A percentile compares a stretch with the other conserved stretches of the same genome.
Evolutionary conservation across 331 rosid species (phyloP).

Genomic region (Malus hybrid): DNA sequence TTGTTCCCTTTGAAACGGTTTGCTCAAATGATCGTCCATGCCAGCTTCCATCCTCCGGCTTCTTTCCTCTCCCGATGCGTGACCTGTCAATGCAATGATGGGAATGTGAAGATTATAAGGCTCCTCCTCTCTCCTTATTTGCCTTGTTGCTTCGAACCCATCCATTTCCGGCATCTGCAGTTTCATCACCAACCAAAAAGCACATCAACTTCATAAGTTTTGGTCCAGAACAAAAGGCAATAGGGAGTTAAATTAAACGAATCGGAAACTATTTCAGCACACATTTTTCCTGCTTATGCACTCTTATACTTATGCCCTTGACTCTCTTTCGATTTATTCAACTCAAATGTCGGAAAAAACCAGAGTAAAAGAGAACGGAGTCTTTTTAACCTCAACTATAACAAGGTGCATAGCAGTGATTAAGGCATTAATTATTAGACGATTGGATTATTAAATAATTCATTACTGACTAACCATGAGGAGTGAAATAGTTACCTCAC

Average conservation of each 20-base stretch:
- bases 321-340: no score
- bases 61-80: constrained; percentile 26
- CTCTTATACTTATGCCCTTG: no score
- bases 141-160: constrained; percentile 56
- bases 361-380: no score
- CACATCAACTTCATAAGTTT: neutral
- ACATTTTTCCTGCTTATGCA: no score
- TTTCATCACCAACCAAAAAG: neutral
- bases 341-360: no score
- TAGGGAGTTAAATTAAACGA: neutral
- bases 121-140: constrained; percentile 47
- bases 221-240: neutral
- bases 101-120: constrained; percentile 37
- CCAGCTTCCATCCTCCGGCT: constrained; percentile 31
- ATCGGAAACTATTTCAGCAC: no score
- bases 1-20: constrained; percentile 17
- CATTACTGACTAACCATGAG: no score
- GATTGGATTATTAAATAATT: no score
- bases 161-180: constrained; percentile 63
- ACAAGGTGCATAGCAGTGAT: no score
- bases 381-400: no score
- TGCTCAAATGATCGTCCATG: constrained; percentile 51
- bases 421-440: neutral
- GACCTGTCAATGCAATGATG: constrained; percentile 65
- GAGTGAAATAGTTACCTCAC: constrained; percentile 38